Evolutionary conservation across 805 yeast genomes (phyloP).

Genomic region (Wickerhamomyces hampshirensis): DNA sequence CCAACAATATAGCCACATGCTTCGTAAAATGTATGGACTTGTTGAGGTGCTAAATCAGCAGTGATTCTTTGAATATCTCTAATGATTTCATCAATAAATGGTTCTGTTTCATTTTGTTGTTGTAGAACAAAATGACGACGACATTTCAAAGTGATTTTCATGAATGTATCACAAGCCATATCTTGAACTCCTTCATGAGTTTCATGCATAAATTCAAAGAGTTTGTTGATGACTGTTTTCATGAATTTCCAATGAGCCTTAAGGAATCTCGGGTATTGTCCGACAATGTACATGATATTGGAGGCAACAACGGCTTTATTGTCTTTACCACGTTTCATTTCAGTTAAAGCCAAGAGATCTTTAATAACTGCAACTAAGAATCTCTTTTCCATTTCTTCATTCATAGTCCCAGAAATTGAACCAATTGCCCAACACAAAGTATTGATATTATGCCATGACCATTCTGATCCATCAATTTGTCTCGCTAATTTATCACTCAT

Average conservation of each 20-base stretch:
- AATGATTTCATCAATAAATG: constrained; percentile 88
- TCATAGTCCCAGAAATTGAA: constrained; percentile 97
- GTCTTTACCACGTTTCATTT: constrained; percentile 94
- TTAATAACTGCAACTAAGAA: constrained; percentile 91
- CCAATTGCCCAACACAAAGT: constrained; percentile 99
- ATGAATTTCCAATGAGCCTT: constrained; percentile 98
- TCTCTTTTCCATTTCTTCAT: constrained; percentile 93
- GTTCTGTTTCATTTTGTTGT: constrained; percentile 81
- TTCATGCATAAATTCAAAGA: constrained; percentile 99
- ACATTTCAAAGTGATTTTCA: constrained; percentile 92
- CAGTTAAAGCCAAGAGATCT: constrained; percentile 86
- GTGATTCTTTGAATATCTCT: constrained; percentile 79
- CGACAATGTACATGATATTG: constrained; percentile 99
- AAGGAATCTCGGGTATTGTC: constrained; percentile 95
- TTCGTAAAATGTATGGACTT: constrained; percentile 94
- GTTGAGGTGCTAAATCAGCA: constrained; percentile 92
- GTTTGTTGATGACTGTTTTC: constrained; percentile 90
- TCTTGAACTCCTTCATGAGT: constrained; percentile 99
- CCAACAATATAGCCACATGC: constrained; percentile 93
- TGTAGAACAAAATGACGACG: constrained; percentile 89
- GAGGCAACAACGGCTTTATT: constrained; percentile 99
- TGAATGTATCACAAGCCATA: constrained; percentile 99
- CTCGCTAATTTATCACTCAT: constrained; percentile 88
- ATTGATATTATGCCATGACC: constrained; percentile 99
- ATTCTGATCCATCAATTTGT: constrained; percentile 93